phyloP scores from a whole-genome alignment of 2,329 filamentous ascomycete genomes.

The Parastagonospora nodorum region DNA sequence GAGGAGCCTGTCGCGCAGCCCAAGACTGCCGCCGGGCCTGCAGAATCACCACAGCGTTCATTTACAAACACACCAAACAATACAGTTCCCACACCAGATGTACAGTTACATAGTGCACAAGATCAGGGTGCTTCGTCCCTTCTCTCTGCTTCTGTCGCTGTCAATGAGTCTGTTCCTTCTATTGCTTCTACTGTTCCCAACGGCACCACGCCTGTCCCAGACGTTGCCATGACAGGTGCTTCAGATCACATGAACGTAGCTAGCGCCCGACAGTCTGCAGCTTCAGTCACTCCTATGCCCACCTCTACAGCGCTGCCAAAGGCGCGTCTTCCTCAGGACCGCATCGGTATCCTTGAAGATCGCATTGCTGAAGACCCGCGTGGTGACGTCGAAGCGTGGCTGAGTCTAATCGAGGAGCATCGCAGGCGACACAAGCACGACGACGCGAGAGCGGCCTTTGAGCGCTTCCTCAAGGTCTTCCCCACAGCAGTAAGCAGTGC shows the following conservation, averaged over 20 bases:
- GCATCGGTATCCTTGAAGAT: constrained; percentile 81
- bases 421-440: constrained; percentile 81
- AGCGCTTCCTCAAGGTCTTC: constrained; percentile 85
- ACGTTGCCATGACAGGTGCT: constrained; percentile 42
- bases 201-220: constrained; percentile 47
- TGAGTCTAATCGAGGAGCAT: constrained; percentile 83
- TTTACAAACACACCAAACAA: constrained; percentile 62
- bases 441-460: constrained; percentile 78
- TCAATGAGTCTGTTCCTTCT: constrained; percentile 54
- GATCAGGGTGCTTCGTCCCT: constrained; percentile 52
- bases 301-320: constrained; percentile 44
- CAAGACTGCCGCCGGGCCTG: constrained; percentile 53
- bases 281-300: constrained; percentile 42
- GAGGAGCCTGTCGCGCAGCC: constrained; percentile 54
- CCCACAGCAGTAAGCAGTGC: constrained; percentile 79
- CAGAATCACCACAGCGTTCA: constrained; percentile 59
- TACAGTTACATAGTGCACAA: constrained; percentile 65
- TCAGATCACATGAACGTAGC: constrained; percentile 31
- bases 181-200: constrained; percentile 57
- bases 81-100: constrained; percentile 61
- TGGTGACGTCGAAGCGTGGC: constrained; percentile 91
- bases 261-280: constrained; percentile 47
- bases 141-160: constrained; percentile 45
- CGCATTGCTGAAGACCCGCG: constrained; percentile 90
- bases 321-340: constrained; percentile 71